phyloP scores from a whole-genome alignment of 1,284 basidiomycete genomes.

The Ganoderma boninense region DNA sequence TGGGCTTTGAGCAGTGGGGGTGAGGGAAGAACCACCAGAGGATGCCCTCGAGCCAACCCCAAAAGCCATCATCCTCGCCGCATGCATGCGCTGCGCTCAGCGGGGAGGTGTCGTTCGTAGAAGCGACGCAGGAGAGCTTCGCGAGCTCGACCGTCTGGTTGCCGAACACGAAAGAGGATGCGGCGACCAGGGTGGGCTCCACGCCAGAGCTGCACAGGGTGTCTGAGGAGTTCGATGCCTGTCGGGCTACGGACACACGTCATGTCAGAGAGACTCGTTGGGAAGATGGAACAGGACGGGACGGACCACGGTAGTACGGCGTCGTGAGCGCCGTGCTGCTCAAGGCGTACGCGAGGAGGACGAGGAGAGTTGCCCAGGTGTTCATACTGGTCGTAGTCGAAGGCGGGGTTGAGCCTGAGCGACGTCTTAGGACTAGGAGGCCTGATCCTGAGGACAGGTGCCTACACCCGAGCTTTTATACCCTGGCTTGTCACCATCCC shows the following conservation, averaged over 20 bases:
- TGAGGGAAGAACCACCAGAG: conserved; percentile 25
- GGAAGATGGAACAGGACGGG: neutral
- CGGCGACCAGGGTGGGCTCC: neutral
- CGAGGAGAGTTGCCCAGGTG: conserved; percentile 17
- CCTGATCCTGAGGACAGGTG: neutral
- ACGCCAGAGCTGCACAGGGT: conserved; percentile 21
- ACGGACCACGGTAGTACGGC: conserved; percentile 25
- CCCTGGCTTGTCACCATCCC: neutral
- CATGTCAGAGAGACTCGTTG: neutral
- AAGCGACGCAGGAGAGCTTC: conserved; percentile 21
- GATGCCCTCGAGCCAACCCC: conserved; percentile 21
- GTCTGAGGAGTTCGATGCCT: conserved; percentile 14
- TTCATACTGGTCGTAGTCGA: conserved; percentile 19
- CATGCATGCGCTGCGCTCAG: conserved; percentile 9
- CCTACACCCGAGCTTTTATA: neutral
- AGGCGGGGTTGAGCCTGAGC: neutral
- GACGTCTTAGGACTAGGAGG: conserved; percentile 1
- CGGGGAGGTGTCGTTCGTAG: neutral
- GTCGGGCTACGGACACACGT: conserved; percentile 18
- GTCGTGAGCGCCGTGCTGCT: conserved; percentile 23
- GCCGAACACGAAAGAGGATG: conserved; percentile 2
- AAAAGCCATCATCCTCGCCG: conserved; percentile 5
- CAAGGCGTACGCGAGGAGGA: conserved; percentile 20
- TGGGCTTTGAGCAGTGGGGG: conserved; percentile 2
- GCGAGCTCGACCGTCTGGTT: conserved; percentile 22